Base-by-base conservation (phyloP, 805 yeast species). In the Cyberlindnera euphorbiiphila region DNA sequence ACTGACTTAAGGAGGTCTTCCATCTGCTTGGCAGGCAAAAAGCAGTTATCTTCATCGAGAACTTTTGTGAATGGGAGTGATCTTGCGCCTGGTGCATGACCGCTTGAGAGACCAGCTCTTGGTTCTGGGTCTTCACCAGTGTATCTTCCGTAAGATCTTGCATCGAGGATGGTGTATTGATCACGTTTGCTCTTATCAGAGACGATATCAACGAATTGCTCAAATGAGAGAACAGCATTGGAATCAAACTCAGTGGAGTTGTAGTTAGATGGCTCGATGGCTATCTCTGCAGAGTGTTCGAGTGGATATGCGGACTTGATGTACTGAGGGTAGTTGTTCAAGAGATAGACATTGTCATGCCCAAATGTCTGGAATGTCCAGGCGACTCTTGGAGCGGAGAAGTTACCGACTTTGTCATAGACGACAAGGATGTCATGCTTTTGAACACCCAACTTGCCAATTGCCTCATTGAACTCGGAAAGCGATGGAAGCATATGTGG, bases 401-500 rank as follows among this genome's bases (percentile, higher is more conserved):
- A 87, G 45, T 84, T 79, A 2, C 95, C 95, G 33, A 73, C 71
- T 47, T 79, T 78, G 61, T 93, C 98, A 59, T 93, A 93, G 10
- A 93, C 76, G 9, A 93, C 81, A 26, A 93, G 56, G 11, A 67
- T 62, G 47, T 89, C 93, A 34, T 66, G 62, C 18, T 62, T 62
- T 4, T 53, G 46, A 20, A 85, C 54, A 1, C 93, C 93, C 41
- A 86, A 59, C 12, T 70, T 53, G 9, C 72, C 61, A 49, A 80
- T 66, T 1, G 74, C 70, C 5, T 51, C 32, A 35, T 75, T 74
- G 60, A 87, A 91, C 4, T 66, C 69, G 2, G 61, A 64, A 19
- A 65, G 56, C 6, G 69, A 60, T 2, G 98, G 98, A 10, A 89
- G 67, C 97, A 89, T 93, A 54, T 93, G 98, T 2, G 98, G 97